Evolutionary conservation across 2,329 filamentous ascomycete genomes (phyloP), one percentile per base, ranked within the genome.

Genomic region (Fusarium camptoceras): DNA sequence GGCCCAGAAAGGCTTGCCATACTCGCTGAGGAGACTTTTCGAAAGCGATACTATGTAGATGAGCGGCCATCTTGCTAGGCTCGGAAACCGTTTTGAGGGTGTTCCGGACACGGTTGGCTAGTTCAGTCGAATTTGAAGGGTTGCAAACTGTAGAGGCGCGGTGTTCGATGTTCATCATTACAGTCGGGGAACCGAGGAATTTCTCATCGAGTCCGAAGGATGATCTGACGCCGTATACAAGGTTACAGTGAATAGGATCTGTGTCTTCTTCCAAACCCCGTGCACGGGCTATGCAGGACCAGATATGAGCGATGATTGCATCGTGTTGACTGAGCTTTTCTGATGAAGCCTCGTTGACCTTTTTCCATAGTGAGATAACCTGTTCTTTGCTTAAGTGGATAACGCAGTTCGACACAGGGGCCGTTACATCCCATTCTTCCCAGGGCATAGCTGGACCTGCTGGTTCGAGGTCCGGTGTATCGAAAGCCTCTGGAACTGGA

Each of bases 1-100:
- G 39, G 5, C 75, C 74, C 1, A 77, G 34, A 5, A 77, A 77
- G 1, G 73, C 73, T 49, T 76, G 75, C 75, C 75, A 76, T 47
- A 76, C 65, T 1, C 71, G 64, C 15, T 76, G 75, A 14, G 75
- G 75, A 2, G 75, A 69, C 37, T 63, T 69, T 43, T 76, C 74
- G 8, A 69, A 74, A 0, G 73, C 68, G 4, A 76, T 20, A 2
- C 54, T 53, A 30, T 76, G 64, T 1, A 76, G 50, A 50, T 73
- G 67, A 0, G 68, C 60, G 1, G 64, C 59, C 11, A 76, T 18
- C 2, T 59, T 65, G 0, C n/a, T 37, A 2, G 41, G 50, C 0
- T 66, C 11, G 2, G 55, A 46, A 1, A 75, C 55, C 5, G 24
- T n/a, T 9, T 25, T 55, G 20, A 73, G 55, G 2, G 73, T 70